Percentiles rank a stretch among this genome's conserved stretches.
Evolutionary conservation across 1,284 basidiomycete species (phyloP).

Genomic region (Phellopilus nigrolimitatus): DNA sequence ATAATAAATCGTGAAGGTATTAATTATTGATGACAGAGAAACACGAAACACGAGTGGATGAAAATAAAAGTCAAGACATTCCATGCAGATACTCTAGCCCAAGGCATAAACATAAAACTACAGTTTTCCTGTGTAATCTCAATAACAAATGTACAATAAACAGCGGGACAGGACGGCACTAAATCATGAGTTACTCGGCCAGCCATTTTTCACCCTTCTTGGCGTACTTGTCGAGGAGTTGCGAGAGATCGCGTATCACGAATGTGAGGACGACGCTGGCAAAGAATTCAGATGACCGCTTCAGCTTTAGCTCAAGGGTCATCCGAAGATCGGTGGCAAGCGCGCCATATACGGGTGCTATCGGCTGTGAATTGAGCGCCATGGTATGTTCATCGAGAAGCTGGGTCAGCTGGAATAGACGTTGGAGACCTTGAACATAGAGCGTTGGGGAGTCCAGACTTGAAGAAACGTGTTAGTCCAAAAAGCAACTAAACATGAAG

Average conservation of each 20-base stretch:
- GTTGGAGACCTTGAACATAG: slow-evolving; percentile 78
- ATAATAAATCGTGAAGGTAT: slow-evolving; percentile 4
- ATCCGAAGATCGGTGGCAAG: slow-evolving; percentile 61
- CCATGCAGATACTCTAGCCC: slow-evolving; percentile 18
- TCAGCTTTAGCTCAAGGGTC: slow-evolving; percentile 71
- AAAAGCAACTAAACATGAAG: slow-evolving; percentile 14
- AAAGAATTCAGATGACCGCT: slow-evolving; percentile 85
- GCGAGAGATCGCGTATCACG: slow-evolving; percentile 80
- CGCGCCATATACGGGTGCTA: slow-evolving; percentile 65
- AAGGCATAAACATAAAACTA: slow-evolving; percentile 18
- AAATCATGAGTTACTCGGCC: slow-evolving; percentile 47
- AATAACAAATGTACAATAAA: slow-evolving; percentile 19
- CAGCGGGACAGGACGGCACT: not conserved
- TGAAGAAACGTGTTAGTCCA: slow-evolving; percentile 22
- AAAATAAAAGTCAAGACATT: slow-evolving; percentile 13
- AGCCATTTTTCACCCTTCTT: slow-evolving; percentile 89
- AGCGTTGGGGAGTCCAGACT: slow-evolving; percentile 85
- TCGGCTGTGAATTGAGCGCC: slow-evolving; percentile 59
- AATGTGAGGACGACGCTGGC: slow-evolving; percentile 87
- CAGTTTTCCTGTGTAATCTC: slow-evolving; percentile 10
- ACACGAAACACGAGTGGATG: slow-evolving; percentile 10
- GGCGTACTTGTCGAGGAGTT: slow-evolving; percentile 86
- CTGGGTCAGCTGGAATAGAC: slow-evolving; percentile 73
- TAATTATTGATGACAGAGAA: slow-evolving; percentile 3
- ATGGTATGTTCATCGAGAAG: slow-evolving; percentile 85